These are phyloP conservation scores for Ilyonectria destructans DNA, from an alignment of 2,329 filamentous ascomycete species.

Conservation along the genomic window DNA sequence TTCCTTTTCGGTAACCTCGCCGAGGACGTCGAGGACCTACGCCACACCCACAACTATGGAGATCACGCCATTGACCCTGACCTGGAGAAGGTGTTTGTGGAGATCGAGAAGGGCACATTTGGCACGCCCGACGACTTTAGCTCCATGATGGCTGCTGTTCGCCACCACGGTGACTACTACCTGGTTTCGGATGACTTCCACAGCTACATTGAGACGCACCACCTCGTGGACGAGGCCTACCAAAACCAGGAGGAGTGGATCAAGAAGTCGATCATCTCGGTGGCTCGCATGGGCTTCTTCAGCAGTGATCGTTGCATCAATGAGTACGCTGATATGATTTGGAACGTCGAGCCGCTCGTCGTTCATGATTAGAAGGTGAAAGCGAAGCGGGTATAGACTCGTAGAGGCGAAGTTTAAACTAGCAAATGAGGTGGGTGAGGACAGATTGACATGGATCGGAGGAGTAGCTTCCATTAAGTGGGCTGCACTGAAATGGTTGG, in stretches of 20 bases:
- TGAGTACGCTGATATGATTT: conserved; percentile 97
- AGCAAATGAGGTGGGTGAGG: conserved; percentile 24
- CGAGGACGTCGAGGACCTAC: conserved; percentile 96
- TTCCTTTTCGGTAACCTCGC: conserved; percentile 98
- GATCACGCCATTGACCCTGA: conserved; percentile 83
- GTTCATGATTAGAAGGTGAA: conserved; percentile 56
- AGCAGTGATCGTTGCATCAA: conserved; percentile 95
- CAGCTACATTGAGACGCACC: conserved; percentile 93
- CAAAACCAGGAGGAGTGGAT: conserved; percentile 94
- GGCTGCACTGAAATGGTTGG: conserved; percentile 4
- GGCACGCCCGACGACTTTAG: conserved; percentile 85
- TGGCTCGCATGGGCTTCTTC: conserved; percentile 98
- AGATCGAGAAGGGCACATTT: conserved; percentile 86
- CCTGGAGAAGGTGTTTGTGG: conserved; percentile 86
- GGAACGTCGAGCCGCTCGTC: conserved; percentile 91
- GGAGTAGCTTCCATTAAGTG: conserved; percentile 2
- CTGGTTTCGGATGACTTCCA: conserved; percentile 98
- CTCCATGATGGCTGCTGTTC: conserved; percentile 88
- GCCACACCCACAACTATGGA: conserved; percentile 90
- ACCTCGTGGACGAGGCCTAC: conserved; percentile 92
- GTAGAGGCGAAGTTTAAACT: conserved; percentile 22
- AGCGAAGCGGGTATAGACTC: conserved; percentile 36
- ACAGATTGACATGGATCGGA: conserved; percentile 35
- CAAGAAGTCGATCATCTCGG: conserved; percentile 89
- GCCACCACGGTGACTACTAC: conserved; percentile 97